phyloP scores from a whole-genome alignment of 225 moss, liverwort and hornwort species.

The Physcomitrium patens region DNA sequence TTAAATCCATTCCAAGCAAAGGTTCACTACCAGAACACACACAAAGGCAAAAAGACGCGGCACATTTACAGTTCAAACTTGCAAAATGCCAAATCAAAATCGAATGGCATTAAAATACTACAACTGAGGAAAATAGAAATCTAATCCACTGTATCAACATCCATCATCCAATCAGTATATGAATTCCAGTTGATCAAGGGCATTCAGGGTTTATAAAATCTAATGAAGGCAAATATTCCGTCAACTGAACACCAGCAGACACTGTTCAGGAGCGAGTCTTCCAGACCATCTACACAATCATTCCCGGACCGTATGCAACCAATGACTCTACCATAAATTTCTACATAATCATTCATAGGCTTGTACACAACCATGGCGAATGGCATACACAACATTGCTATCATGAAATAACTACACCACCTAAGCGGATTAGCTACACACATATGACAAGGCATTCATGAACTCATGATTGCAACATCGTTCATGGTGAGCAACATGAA shows the following conservation, averaged over 20 bases:
- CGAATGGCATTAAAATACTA: slow-evolving; percentile 22
- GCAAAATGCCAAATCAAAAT: slow-evolving; percentile 9
- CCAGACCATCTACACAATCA: slow-evolving; percentile 36
- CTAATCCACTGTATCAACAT: slow-evolving; percentile 29
- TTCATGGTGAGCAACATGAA: slow-evolving; percentile 79
- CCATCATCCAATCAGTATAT: slow-evolving; percentile 35
- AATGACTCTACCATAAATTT: slow-evolving; percentile 23
- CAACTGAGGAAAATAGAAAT: slow-evolving; percentile 28
- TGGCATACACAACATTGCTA: slow-evolving; percentile 41
- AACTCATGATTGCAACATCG: slow-evolving; percentile 63
- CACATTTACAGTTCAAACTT: slow-evolving; percentile 23
- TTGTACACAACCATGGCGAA: slow-evolving; percentile 55
- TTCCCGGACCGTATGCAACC: slow-evolving; percentile 34
- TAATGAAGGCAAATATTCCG: slow-evolving; percentile 21
- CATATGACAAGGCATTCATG: slow-evolving; percentile 77
- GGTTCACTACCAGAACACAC: slow-evolving; percentile 20
- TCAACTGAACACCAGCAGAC: slow-evolving; percentile 33
- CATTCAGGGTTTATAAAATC: slow-evolving; percentile 43
- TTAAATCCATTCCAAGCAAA: slow-evolving; percentile 3
- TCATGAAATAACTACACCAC: slow-evolving; percentile 36
- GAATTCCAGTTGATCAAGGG: slow-evolving; percentile 31
- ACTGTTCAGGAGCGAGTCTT: slow-evolving; percentile 33
- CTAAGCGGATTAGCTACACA: slow-evolving; percentile 41
- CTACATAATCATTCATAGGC: slow-evolving; percentile 42
- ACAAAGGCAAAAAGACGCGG: slow-evolving; percentile 6